Conservation (phyloP, 192 early-diverging fungal species). For the Coemansia sp. region DNA sequence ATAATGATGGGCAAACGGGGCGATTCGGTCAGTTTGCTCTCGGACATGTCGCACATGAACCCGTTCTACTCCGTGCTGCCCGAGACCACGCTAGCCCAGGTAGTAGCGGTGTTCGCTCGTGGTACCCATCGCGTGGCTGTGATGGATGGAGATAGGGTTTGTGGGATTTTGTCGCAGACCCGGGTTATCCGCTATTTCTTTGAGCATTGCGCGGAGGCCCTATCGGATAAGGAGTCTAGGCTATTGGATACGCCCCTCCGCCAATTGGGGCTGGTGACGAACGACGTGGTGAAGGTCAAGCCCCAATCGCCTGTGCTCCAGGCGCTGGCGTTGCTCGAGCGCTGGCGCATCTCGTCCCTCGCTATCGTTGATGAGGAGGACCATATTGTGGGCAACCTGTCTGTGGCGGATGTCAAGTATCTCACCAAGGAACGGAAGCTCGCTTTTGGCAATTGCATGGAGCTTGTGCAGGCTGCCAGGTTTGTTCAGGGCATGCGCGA, state of each 20-base stretch:
- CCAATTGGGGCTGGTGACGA: conserved; percentile 59
- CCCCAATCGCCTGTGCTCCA: conserved; percentile 60
- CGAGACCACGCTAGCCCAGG: conserved; percentile 70
- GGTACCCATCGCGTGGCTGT: conserved; percentile 81
- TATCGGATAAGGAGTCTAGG: conserved; percentile 4
- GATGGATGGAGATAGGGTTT: conserved; percentile 62
- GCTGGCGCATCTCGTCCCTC: conserved; percentile 43
- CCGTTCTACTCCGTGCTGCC: conserved; percentile 78
- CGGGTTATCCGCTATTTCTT: conserved; percentile 67
- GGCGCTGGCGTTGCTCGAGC: conserved; percentile 62
- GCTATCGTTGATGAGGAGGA: conserved; percentile 40
- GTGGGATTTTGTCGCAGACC: conserved; percentile 78
- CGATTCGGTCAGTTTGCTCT: conserved; percentile 10
- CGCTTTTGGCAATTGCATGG: conserved; percentile 58
- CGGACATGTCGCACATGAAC: conserved; percentile 76
- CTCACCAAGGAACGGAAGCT: conserved; percentile 46
- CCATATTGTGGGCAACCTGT: conserved; percentile 34
- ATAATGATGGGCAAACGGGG: background rate
- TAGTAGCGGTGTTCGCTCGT: conserved; percentile 69
- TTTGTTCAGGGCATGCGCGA: conserved; percentile 65
- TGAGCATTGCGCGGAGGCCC: conserved; percentile 41
- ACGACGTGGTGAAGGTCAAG: conserved; percentile 56
- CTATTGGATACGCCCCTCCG: conserved; percentile 42
- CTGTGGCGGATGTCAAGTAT: conserved; percentile 49
- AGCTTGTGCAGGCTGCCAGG: conserved; percentile 61